phyloP scores from a whole-genome alignment of 345 rosid species.

The Clausena lansium region DNA sequence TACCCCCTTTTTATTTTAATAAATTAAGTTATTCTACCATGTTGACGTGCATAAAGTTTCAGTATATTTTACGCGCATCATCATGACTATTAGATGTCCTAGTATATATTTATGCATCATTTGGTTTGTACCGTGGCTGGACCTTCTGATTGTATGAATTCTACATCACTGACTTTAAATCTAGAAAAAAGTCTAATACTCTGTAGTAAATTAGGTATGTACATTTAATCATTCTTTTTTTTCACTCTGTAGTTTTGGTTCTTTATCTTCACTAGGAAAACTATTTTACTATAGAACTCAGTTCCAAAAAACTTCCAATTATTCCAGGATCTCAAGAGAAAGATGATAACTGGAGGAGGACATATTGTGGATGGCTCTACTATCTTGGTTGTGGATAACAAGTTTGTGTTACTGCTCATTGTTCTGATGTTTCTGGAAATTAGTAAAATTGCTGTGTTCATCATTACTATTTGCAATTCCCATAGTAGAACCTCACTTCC shows the following conservation, averaged over 20 bases:
- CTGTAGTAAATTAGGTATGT: too few relatives aligned
- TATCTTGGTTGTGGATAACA: conserved; percentile 22
- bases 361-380: conserved; percentile 17
- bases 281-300: background rate
- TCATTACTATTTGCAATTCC: background rate
- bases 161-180: background rate
- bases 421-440: background rate
- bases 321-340: conserved; percentile 20
- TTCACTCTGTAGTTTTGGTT: background rate
- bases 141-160: background rate
- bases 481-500: background rate
- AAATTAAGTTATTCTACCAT: background rate
- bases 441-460: background rate
- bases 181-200: background rate
- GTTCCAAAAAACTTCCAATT: background rate
- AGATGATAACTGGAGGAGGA: conserved; percentile 23
- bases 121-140: background rate
- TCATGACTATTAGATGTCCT: background rate
- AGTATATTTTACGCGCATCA: background rate
- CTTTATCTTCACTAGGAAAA: background rate
- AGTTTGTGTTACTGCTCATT: conserved; percentile 14
- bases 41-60: background rate
- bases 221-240: too few relatives aligned
- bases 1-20: too few relatives aligned
- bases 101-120: background rate